phyloP scores from a whole-genome alignment of 2,329 filamentous ascomycete genomes.

The Hymenoscyphus scutula region DNA sequence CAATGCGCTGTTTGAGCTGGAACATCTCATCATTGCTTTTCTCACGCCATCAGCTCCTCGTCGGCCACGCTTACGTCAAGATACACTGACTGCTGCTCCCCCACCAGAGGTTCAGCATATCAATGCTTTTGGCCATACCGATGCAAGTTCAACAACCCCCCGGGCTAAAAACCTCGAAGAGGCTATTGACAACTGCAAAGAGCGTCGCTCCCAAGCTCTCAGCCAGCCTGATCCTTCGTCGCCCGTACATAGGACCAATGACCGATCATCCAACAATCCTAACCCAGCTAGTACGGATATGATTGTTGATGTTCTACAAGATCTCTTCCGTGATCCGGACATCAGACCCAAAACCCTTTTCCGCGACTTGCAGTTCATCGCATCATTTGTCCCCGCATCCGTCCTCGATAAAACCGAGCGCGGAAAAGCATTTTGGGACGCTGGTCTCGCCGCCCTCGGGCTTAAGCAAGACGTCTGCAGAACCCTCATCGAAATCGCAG shows the following conservation, averaged over 20 bases:
- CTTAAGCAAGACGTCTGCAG: constrained; percentile 80
- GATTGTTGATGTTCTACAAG: constrained; percentile 64
- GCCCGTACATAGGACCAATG: constrained; percentile 71
- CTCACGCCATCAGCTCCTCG: constrained; percentile 52
- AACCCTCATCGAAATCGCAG: constrained; percentile 64
- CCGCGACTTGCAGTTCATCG: constrained; percentile 75
- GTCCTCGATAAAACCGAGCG: constrained; percentile 61
- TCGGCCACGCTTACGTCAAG: constrained; percentile 31
- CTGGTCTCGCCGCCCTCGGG: constrained; percentile 81
- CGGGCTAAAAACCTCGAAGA: constrained; percentile 57
- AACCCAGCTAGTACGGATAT: constrained; percentile 42
- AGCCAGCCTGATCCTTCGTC: constrained; percentile 51
- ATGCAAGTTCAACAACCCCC: constrained; percentile 27
- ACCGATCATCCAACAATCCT: constrained; percentile 66
- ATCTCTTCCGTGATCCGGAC: constrained; percentile 63
- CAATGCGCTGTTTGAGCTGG: constrained; percentile 76
- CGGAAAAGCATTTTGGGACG: constrained; percentile 77
- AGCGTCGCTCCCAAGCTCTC: constrained; percentile 61
- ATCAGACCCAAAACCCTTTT: constrained; percentile 79
- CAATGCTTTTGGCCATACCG: constrained; percentile 32
- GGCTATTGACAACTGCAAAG: constrained; percentile 67
- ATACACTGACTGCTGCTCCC: constrained; percentile 28
- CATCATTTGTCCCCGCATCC: constrained; percentile 60
- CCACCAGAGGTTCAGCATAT: constrained; percentile 49
- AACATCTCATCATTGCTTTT: constrained; percentile 76